A percentile compares a stretch with the other conserved stretches of the same genome.
phyloP scores from a whole-genome alignment of 768 basidiomycete species.

The Leccinum barrowsii region DNA sequence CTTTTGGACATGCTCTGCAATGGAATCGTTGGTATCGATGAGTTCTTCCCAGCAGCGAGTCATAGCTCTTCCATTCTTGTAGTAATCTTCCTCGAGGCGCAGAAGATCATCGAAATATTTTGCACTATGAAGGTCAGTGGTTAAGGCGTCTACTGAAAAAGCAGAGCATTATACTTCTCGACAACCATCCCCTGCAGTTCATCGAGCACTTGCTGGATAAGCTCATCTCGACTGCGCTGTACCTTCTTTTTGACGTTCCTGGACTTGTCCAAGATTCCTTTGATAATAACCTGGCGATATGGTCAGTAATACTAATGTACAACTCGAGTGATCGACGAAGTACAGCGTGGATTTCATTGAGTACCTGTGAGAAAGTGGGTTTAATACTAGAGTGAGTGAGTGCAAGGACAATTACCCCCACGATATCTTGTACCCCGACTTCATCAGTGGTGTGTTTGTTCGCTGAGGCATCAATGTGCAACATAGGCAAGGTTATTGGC shows the following conservation, averaged over 20 bases:
- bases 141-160: slow-evolving; percentile 3
- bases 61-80: slow-evolving; percentile 39
- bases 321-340: neutral
- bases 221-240: slow-evolving; percentile 40
- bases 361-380: slow-evolving; percentile 33
- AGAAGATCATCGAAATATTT: slow-evolving; percentile 52
- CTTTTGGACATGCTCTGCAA: slow-evolving; percentile 34
- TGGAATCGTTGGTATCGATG: slow-evolving; percentile 36
- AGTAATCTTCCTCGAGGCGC: slow-evolving; percentile 53
- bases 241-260: slow-evolving; percentile 45
- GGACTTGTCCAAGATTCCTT: slow-evolving; percentile 46
- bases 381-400: neutral
- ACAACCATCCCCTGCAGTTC: slow-evolving; percentile 42
- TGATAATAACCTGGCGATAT: slow-evolving; percentile 42
- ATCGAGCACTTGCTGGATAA: slow-evolving; percentile 44
- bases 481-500: neutral
- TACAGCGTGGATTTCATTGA: slow-evolving; percentile 50
- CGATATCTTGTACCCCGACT: slow-evolving; percentile 34
- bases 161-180: slow-evolving; percentile 20
- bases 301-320: slow-evolving; percentile 14
- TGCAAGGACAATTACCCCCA: slow-evolving; percentile 35
- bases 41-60: slow-evolving; percentile 41
- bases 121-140: slow-evolving; percentile 33
- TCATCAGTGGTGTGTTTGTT: slow-evolving; percentile 4
- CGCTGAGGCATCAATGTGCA: neutral